Conservation (phyloP, 2,329 filamentous ascomycete species). For the Hyphodiscus sp. region DNA sequence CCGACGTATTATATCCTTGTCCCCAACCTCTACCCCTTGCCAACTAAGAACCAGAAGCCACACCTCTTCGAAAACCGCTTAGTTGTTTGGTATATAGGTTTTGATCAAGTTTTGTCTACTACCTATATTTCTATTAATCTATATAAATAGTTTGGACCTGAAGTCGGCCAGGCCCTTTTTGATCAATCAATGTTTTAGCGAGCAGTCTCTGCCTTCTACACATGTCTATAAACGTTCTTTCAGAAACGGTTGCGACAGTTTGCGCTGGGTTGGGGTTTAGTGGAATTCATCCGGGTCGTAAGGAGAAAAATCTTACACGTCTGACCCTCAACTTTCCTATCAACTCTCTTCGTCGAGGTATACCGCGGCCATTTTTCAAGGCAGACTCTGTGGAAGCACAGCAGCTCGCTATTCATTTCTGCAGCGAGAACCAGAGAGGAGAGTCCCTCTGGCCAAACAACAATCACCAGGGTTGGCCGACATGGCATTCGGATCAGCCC, state of each 20-base stretch:
- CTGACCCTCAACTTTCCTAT: background rate
- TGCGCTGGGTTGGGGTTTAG: background rate
- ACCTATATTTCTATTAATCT: too few species aligned
- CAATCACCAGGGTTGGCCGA: background rate
- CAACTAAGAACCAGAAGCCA: too few species aligned
- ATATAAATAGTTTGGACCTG: too few species aligned
- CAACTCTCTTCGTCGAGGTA: background rate
- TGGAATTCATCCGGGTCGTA: background rate
- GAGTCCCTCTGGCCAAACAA: background rate
- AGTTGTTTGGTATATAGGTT: too few species aligned
- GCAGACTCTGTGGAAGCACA: slow-evolving; percentile 1
- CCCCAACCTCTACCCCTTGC: too few species aligned
- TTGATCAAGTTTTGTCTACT: too few species aligned
- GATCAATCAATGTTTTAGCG: background rate
- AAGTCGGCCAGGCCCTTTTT: background rate
- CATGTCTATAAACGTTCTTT: background rate
- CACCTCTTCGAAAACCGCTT: too few species aligned
- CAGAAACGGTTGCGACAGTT: background rate
- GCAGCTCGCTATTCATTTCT: slow-evolving; percentile 1
- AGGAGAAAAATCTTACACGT: background rate
- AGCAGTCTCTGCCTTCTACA: background rate
- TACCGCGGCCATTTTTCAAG: background rate
- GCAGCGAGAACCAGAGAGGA: background rate
- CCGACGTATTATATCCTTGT: too few species aligned
- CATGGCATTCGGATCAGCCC: background rate